Conservation (phyloP, 2,329 filamentous ascomycete genomes). For the Juglanconis sp. region DNA sequence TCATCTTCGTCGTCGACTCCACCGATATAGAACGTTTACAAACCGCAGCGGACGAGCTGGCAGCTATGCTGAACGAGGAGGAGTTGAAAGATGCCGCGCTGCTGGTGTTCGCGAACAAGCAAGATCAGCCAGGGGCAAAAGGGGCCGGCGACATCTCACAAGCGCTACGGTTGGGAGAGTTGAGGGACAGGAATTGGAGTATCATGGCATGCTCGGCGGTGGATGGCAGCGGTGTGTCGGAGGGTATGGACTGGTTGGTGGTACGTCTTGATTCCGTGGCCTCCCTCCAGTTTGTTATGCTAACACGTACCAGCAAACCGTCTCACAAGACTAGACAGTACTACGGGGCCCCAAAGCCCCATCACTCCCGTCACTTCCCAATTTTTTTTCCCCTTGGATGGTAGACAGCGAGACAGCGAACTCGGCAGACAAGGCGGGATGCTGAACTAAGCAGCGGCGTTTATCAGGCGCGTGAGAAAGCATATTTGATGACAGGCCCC, state of each 20-base stretch:
- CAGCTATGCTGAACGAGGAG: constrained; percentile 95
- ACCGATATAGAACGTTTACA: constrained; percentile 95
- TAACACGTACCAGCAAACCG: constrained; percentile 35
- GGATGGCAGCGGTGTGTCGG: constrained; percentile 87
- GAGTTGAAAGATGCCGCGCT: constrained; percentile 90
- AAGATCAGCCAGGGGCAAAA: constrained; percentile 95
- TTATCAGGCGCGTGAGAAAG: constrained; percentile 14
- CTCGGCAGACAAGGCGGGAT: constrained; percentile 7
- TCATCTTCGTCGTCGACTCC: constrained; percentile 97
- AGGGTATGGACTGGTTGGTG: constrained; percentile 99
- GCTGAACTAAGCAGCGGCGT: constrained; percentile 18
- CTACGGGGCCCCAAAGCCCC: neutral
- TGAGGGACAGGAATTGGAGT: constrained; percentile 97
- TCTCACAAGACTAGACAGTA: constrained; percentile 34
- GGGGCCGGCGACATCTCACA: constrained; percentile 96
- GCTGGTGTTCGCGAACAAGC: constrained; percentile 97
- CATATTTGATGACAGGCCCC: neutral
- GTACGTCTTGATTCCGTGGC: constrained; percentile 44
- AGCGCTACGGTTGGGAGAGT: constrained; percentile 81
- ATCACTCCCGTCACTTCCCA: neutral
- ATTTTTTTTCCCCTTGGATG: neutral
- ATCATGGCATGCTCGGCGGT: constrained; percentile 97
- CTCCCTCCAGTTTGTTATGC: neutral
- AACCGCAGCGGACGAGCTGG: constrained; percentile 88
- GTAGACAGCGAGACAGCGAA: neutral